Evolutionary conservation across 73 alveolate genomes (phyloP).

Genomic region (Symbiodinium pilosum): DNA sequence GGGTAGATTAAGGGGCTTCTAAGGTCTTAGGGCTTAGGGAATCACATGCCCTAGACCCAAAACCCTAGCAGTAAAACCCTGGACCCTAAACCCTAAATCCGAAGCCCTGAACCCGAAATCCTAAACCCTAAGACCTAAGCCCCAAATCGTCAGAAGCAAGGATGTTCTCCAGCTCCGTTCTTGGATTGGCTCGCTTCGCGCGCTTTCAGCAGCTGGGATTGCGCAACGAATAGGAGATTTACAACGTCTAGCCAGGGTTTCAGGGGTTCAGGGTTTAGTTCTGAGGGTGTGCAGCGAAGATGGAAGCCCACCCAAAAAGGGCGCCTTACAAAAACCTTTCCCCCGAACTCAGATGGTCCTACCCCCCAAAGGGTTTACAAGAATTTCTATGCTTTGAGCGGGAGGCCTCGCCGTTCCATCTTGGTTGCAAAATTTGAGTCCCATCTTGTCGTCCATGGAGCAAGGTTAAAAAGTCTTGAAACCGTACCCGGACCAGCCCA

Average conservation of each 20-base stretch:
- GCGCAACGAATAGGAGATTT: too few species aligned
- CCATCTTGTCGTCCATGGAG: too few species aligned
- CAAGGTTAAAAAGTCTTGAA: too few species aligned
- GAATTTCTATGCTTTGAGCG: too few species aligned
- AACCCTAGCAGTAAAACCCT: neutral
- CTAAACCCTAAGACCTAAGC: neutral
- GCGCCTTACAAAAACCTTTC: too few species aligned
- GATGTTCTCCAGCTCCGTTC: slow-evolving; percentile 87
- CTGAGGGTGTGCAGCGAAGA: neutral
- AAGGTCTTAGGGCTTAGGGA: neutral
- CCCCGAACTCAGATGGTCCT: too few species aligned
- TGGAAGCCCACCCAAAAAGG: too few species aligned
- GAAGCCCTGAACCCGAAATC: neutral
- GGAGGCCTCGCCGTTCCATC: too few species aligned
- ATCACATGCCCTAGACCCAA: neutral
- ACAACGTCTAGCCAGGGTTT: neutral
- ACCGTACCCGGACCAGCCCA: too few species aligned
- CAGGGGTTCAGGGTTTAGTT: neutral
- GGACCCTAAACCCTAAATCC: neutral
- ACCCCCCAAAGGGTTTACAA: too few species aligned
- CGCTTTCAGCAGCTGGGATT: slow-evolving; percentile 39
- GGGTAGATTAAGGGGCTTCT: neutral
- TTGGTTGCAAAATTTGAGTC: too few species aligned
- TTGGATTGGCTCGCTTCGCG: slow-evolving; percentile 86
- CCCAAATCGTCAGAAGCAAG: neutral